Evolutionary conservation across 805 yeast genomes (phyloP).

Genomic region (Jamesozyma piceae): DNA sequence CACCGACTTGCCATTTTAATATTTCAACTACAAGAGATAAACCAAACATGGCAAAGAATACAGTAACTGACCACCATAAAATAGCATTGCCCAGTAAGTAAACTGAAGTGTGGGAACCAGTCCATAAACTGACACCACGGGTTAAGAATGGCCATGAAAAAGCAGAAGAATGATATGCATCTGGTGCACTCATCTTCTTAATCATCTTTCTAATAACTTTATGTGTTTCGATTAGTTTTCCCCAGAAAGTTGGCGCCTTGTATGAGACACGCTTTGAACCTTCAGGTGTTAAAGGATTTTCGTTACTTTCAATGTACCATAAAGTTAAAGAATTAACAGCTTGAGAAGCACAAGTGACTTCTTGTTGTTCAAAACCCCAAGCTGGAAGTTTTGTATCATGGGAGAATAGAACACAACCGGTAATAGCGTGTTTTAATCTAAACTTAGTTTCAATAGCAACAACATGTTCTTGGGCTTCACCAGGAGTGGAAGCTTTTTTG

Average conservation of each 20-base stretch:
- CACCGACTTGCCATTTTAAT: conserved; percentile 59
- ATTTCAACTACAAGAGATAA: conserved; percentile 37
- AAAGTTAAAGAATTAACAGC: conserved; percentile 52
- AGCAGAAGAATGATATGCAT: conserved; percentile 63
- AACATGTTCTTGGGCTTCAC: conserved; percentile 45
- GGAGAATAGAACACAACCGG: conserved; percentile 68
- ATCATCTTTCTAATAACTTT: conserved; percentile 67
- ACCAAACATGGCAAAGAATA: conserved; percentile 40
- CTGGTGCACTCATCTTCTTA: conserved; percentile 56
- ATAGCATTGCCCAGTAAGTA: conserved; percentile 71
- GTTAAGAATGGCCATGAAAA: conserved; percentile 62
- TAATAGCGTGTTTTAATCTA: conserved; percentile 70
- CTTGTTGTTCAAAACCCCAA: conserved; percentile 80
- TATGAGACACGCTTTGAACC: conserved; percentile 47
- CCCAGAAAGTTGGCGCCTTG: conserved; percentile 42
- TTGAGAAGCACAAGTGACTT: conserved; percentile 69
- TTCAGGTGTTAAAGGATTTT: conserved; percentile 37
- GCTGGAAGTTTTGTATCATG: conserved; percentile 63
- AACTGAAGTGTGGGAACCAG: conserved; percentile 41
- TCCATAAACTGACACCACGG: conserved; percentile 79
- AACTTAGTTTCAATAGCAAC: conserved; percentile 63
- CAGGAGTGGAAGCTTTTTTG: conserved; percentile 39
- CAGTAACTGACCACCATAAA: conserved; percentile 65
- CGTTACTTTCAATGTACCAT: conserved; percentile 71
- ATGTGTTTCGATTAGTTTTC: conserved; percentile 58